phyloP scores from a whole-genome alignment of 306 rosid genomes.

The Fragaria nilgerrensis region DNA sequence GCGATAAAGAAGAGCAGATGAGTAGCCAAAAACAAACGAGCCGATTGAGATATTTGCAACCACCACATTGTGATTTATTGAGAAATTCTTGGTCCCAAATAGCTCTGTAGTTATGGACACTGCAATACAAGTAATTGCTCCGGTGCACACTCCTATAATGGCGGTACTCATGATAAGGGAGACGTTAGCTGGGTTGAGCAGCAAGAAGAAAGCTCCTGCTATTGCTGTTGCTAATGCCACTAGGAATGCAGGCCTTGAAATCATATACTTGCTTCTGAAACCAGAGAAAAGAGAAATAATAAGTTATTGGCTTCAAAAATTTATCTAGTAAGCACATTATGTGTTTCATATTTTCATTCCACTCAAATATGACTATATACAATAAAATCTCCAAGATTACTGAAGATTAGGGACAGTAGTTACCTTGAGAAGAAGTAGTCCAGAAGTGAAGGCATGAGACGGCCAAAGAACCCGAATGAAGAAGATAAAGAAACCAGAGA shows the following conservation, averaged over 20 bases:
- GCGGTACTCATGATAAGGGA: conserved; percentile 57
- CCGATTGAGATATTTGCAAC: conserved; percentile 84
- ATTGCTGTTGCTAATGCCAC: conserved; percentile 46
- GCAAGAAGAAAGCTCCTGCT: conserved; percentile 58
- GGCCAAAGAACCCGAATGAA: conserved; percentile 85
- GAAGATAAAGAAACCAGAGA: conserved; percentile 81
- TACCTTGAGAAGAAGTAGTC: conserved; percentile 66
- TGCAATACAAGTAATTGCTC: conserved; percentile 69
- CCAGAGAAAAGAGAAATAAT: background rate
- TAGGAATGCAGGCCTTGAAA: conserved; percentile 58
- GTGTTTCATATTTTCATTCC: no score
- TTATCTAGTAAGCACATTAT: background rate
- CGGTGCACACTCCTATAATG: conserved; percentile 67
- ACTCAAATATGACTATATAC: no score
- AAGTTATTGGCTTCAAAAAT: background rate
- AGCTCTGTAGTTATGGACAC: conserved; percentile 71
- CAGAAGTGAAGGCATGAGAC: conserved; percentile 70
- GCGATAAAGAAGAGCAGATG: conserved; percentile 56
- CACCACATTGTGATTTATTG: conserved; percentile 75
- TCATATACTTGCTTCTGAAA: conserved; percentile 44
- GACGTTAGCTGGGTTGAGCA: conserved; percentile 35
- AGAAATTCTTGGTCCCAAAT: conserved; percentile 65
- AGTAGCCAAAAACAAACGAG: conserved; percentile 55
- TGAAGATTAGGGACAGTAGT: background rate
- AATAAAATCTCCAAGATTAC: background rate